phyloP scores from a whole-genome alignment of 345 rosid species.

The Psidium friedrichsthalianum region DNA sequence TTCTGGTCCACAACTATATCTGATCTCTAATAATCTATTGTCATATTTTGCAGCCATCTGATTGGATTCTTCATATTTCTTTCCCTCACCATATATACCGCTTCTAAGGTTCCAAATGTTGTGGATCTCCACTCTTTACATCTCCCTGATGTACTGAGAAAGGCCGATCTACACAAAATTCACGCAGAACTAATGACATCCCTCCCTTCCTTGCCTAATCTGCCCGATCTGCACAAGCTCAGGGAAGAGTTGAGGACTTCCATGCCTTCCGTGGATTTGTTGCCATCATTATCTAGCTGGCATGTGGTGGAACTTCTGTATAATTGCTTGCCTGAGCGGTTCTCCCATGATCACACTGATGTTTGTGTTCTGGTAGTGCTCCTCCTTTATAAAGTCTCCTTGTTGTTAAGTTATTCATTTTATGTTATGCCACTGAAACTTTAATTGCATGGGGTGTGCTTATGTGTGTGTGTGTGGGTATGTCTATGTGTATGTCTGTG shows the following conservation, averaged over 20 bases:
- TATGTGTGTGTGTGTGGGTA: not conserved
- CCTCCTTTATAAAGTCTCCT: not conserved
- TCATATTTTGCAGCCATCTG: constrained; percentile 60
- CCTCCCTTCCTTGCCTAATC: constrained; percentile 58
- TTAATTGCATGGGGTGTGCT: not conserved
- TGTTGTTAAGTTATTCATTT: not conserved
- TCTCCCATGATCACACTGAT: constrained; percentile 61
- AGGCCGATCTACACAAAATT: constrained; percentile 69
- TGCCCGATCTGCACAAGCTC: constrained; percentile 45
- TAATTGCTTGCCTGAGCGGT: constrained; percentile 83
- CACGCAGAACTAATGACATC: constrained; percentile 47
- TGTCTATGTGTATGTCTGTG: not conserved
- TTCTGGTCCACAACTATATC: not conserved
- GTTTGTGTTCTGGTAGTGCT: constrained; percentile 75
- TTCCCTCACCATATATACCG: constrained; percentile 78
- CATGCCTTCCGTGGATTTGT: constrained; percentile 26
- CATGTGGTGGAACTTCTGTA: constrained; percentile 67
- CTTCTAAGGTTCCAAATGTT: constrained; percentile 62
- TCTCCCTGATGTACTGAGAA: constrained; percentile 49
- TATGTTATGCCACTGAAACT: not conserved
- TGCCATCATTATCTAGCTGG: constrained; percentile 43
- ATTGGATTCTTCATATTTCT: constrained; percentile 97
- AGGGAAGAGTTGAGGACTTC: constrained; percentile 28
- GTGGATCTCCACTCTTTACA: constrained; percentile 76
- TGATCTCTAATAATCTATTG: not conserved